A percentile compares a stretch with the other conserved stretches of the same genome.
Evolutionary conservation across 805 yeast species (phyloP).

Genomic region (Yamadazyma paraphyllophila): DNA sequence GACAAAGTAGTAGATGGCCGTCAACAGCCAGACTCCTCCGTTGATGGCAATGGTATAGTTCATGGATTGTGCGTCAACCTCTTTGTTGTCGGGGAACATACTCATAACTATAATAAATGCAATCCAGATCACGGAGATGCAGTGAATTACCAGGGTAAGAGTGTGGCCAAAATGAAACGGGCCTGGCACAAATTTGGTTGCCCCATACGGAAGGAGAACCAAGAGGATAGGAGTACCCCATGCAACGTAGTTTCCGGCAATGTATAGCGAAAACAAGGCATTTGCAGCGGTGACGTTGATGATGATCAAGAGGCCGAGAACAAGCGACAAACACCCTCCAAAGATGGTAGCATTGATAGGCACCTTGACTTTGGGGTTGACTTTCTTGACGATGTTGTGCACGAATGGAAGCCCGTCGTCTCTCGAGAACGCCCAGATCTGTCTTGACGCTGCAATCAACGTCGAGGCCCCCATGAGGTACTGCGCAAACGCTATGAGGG

Average conservation of each 20-base stretch:
- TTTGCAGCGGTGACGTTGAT: slow-evolving; percentile 60
- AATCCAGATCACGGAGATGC: slow-evolving; percentile 49
- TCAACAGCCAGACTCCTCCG: slow-evolving; percentile 56
- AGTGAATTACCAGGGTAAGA: slow-evolving; percentile 44
- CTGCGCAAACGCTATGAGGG: slow-evolving; percentile 57
- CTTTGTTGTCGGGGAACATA: slow-evolving; percentile 56
- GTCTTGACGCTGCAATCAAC: slow-evolving; percentile 64
- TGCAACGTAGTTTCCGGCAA: slow-evolving; percentile 61
- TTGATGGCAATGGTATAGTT: slow-evolving; percentile 69
- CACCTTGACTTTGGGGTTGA: slow-evolving; percentile 52
- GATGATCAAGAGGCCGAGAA: slow-evolving; percentile 57
- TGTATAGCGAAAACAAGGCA: slow-evolving; percentile 65
- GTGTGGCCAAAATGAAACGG: slow-evolving; percentile 59
- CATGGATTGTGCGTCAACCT: slow-evolving; percentile 50
- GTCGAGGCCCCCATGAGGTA: slow-evolving; percentile 68
- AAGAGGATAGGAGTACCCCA: slow-evolving; percentile 62
- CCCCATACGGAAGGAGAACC: slow-evolving; percentile 50
- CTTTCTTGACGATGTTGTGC: slow-evolving; percentile 49
- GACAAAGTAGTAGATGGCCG: slow-evolving; percentile 49
- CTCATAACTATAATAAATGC: slow-evolving; percentile 52
- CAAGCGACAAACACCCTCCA: slow-evolving; percentile 46
- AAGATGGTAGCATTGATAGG: slow-evolving; percentile 65
- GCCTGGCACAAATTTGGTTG: slow-evolving; percentile 58
- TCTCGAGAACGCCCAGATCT: slow-evolving; percentile 73
- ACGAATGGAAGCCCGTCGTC: slow-evolving; percentile 76